Evolutionary conservation across 257 asterid species (phyloP), one percentile per base, ranked within the genome.

Genomic region (Nicotiana knightiana): DNA sequence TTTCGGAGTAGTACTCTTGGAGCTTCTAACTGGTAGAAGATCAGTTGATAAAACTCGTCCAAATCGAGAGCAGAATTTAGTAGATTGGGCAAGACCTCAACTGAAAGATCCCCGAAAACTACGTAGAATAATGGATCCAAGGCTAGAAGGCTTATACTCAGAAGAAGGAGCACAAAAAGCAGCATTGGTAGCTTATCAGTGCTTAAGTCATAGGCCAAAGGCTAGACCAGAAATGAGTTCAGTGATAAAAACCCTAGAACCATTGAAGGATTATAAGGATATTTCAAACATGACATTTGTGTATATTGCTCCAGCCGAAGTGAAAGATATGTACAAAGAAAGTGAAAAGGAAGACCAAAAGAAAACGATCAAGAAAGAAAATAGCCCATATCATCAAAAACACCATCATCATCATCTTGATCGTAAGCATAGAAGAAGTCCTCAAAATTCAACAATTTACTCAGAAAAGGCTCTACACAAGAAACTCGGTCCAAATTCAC

Each of bases 201-300:
- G 91, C 82, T 71, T 88, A 30, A 85, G 87, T 64, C 86, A 79
- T 7, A 78, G 83, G 13, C 83, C 88, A 15, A 87, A 84, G 28
- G 80, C 62, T 33, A 85, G 90, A 81, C 90, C 90, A 5, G 59
- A 53, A 1, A 87, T 83, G 86, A 85, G 75, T 32, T 80, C 84
- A 30, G 86, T 85, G 54, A 84, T 87, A 4, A 79, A 79, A 58
- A 81, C 82, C 15, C 78, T 87, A 81, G 87, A 87, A 67, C 82
- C 86, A 15, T 76, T 87, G 68, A 67, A 79, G 76, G 87, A 84
- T 32, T 68, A 77, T 13, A 82, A 79, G 64, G 86, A 84, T 78
- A 54, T 84, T 3, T 78, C 66, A 15, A 51, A 53, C 1, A 80
- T 84, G 65, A 82, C 89, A 48, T 82, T 84, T 30, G 84, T 86